Percentiles rank a stretch among this genome's conserved stretches.
These are phyloP conservation scores for Mycena galopus DNA, from an alignment of 768 basidiomycete species.

Conservation along the genomic window DNA sequence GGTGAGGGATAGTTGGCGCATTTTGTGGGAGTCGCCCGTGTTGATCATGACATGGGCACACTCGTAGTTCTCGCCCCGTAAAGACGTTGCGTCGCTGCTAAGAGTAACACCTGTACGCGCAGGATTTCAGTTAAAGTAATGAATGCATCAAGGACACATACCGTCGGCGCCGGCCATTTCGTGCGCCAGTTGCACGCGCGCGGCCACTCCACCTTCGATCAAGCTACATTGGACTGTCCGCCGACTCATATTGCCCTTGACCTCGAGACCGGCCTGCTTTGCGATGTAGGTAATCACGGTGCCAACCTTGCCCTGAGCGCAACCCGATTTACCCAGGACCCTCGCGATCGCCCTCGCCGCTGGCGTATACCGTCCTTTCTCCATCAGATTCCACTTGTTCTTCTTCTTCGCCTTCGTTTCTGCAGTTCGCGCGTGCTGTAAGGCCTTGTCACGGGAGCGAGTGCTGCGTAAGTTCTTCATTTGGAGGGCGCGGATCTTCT, in stretches of 20 bases:
- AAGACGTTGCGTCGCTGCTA: background rate
- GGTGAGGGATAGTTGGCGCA: slow-evolving; percentile 17
- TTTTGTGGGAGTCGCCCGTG: background rate
- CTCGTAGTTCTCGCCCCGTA: slow-evolving; percentile 12
- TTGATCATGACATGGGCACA: background rate
- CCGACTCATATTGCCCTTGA: background rate
- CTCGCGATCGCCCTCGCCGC: background rate
- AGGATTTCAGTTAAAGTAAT: too few relatives aligned
- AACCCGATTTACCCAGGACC: background rate
- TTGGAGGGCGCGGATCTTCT: too few relatives aligned
- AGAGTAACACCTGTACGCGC: background rate
- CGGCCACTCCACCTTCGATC: slow-evolving; percentile 1
- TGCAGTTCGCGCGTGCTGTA: background rate
- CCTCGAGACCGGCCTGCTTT: background rate
- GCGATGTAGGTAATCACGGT: background rate
- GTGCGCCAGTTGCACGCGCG: background rate
- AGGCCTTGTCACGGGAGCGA: background rate
- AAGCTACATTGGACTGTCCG: background rate
- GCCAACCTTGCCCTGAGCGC: background rate
- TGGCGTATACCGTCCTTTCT: background rate
- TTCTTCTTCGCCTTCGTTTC: background rate
- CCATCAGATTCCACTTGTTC: background rate
- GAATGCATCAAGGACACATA: background rate
- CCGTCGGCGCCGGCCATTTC: background rate
- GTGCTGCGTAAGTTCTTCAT: background rate